phyloP scores from a whole-genome alignment of 345 rosid genomes.

The Cardamine chenopodiifolia region DNA sequence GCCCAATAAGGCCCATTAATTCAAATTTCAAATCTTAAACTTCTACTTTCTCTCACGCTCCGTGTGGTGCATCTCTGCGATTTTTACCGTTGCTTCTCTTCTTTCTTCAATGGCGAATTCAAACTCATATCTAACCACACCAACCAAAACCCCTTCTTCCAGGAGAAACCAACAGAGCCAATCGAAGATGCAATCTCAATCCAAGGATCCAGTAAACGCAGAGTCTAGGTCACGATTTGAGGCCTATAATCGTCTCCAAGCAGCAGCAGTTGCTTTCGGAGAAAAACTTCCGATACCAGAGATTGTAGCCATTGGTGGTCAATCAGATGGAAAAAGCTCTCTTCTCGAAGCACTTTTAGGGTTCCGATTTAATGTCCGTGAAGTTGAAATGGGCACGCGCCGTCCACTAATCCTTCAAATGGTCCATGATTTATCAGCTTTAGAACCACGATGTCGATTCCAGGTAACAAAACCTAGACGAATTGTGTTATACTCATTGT shows the following conservation, averaged over 20 bases:
- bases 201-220: constrained; percentile 39
- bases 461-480: constrained; percentile 49
- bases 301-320: constrained; percentile 94
- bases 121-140: constrained; percentile 51
- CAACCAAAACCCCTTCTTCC: constrained; percentile 62
- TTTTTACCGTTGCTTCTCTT: constrained; percentile 8
- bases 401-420: constrained; percentile 92
- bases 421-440: constrained; percentile 87
- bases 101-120: constrained; percentile 59
- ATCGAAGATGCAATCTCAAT: constrained; percentile 34
- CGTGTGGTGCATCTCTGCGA: constrained; percentile 10
- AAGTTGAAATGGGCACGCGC: constrained; percentile 98
- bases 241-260: constrained; percentile 94
- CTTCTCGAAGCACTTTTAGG: constrained; percentile 94
- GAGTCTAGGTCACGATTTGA: constrained; percentile 69
- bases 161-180: constrained; percentile 42
- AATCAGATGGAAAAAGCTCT: constrained; percentile 95
- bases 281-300: constrained; percentile 97
- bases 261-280: constrained; percentile 94
- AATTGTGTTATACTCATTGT: background rate
- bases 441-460: constrained; percentile 87
- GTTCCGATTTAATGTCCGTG: constrained; percentile 92
- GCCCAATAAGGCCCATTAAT: constrained; percentile 20
- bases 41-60: constrained; percentile 2
- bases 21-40: constrained; percentile 33